Conservation (phyloP, 352 stramenopile species). For the Globisporangium emineosum region DNA sequence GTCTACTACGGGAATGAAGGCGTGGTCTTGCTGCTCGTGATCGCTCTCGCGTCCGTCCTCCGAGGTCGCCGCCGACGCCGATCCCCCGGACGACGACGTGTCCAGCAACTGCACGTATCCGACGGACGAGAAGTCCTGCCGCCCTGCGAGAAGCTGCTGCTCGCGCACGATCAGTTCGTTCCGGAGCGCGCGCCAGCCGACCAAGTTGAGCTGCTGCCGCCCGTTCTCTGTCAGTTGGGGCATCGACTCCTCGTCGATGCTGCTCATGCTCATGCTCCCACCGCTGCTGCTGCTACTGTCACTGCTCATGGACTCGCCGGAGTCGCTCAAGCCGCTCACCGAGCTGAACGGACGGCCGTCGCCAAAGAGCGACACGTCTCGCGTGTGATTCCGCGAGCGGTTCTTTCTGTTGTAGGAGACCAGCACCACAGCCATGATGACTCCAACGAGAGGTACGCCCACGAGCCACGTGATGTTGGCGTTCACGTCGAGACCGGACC, state of each 20-base stretch:
- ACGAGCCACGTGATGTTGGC: slow-evolving; percentile 37
- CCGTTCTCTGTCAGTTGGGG: background rate
- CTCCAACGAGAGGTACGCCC: slow-evolving; percentile 40
- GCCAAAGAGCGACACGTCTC: slow-evolving; percentile 21
- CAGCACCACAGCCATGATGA: slow-evolving; percentile 31
- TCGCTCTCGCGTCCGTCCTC: slow-evolving; percentile 15
- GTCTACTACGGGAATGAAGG: background rate
- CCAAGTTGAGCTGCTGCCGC: slow-evolving; percentile 39
- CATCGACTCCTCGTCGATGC: slow-evolving; percentile 1
- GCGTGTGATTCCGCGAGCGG: slow-evolving; percentile 16
- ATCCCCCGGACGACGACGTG: slow-evolving; percentile 21
- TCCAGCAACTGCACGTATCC: slow-evolving; percentile 51
- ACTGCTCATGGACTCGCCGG: slow-evolving; percentile 8
- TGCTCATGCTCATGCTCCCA: slow-evolving; percentile 6
- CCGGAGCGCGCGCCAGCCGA: slow-evolving; percentile 51
- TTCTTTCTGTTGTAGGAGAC: slow-evolving; percentile 40
- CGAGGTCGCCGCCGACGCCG: slow-evolving; percentile 2
- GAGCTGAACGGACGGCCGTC: slow-evolving; percentile 4
- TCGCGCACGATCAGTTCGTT: slow-evolving; percentile 53
- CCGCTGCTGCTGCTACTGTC: slow-evolving; percentile 15
- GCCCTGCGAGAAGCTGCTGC: slow-evolving; percentile 32
- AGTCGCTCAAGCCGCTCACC: slow-evolving; percentile 11
- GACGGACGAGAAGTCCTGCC: slow-evolving; percentile 36
- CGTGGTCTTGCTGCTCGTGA: background rate
- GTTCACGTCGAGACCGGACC: slow-evolving; percentile 17